Evolutionary conservation across 441 rosid genomes (phyloP).

Genomic region (Rhodomyrtus psidioides): DNA sequence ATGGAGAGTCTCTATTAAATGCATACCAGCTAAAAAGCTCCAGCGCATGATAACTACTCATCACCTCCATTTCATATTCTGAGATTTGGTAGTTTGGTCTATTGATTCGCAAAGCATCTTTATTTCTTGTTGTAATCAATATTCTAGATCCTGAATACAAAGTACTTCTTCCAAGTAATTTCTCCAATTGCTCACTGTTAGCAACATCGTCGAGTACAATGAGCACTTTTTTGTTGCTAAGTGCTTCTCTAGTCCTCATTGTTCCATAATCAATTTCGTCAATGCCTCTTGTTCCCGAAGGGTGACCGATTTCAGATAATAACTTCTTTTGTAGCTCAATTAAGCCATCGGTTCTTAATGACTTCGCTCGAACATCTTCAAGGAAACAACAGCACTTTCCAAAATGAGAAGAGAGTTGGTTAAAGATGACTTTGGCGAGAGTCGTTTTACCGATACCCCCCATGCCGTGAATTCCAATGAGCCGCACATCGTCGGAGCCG

Average conservation of each 20-base stretch:
- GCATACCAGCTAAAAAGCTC: too few species aligned
- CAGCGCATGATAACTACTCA: too few species aligned
- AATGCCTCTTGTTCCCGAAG: not conserved
- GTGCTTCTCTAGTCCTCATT: not conserved
- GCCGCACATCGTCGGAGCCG: accelerated
- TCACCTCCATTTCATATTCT: too few species aligned
- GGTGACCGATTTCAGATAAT: not conserved
- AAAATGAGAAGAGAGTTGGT: not conserved
- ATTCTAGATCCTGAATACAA: not conserved
- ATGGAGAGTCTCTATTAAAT: too few species aligned
- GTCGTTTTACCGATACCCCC: not conserved
- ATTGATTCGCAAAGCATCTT: too few species aligned
- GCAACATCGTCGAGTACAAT: not conserved
- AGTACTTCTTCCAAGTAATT: not conserved
- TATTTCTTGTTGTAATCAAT: not conserved
- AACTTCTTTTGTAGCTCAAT: not conserved
- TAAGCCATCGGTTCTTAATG: not conserved
- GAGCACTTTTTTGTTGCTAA: not conserved
- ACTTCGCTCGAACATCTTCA: not conserved
- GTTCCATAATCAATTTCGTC: not conserved
- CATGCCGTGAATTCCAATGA: not conserved
- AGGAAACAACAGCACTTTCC: not conserved
- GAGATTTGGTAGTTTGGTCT: too few species aligned
- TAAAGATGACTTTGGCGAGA: not conserved
- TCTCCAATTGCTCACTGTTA: accelerated